phyloP scores from a whole-genome alignment of 257 asterid genomes.

The Nicotiana paniculata region DNA sequence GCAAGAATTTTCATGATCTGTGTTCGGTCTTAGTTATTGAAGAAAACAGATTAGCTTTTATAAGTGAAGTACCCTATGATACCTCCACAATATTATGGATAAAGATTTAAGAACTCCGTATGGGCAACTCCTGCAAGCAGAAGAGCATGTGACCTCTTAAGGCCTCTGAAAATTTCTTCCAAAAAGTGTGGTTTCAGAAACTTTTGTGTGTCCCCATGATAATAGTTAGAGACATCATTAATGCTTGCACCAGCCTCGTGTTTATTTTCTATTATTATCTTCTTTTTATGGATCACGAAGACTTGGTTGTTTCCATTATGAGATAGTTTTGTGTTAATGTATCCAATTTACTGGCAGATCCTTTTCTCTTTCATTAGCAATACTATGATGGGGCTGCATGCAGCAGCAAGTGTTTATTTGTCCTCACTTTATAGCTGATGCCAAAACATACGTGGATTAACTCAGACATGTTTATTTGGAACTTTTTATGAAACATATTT shows the following conservation, averaged over 20 bases:
- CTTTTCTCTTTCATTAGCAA: not conserved
- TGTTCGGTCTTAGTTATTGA: not conserved
- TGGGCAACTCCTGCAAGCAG: not conserved
- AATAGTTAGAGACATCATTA: not conserved
- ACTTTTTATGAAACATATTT: not conserved
- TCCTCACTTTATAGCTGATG: not conserved
- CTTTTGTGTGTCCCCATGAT: not conserved
- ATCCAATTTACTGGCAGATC: not conserved
- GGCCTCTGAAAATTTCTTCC: not conserved
- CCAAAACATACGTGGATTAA: not conserved
- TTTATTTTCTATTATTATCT: conserved; percentile 1
- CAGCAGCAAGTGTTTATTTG: not conserved
- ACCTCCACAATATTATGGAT: not conserved
- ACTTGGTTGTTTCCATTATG: not conserved
- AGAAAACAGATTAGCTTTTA: not conserved
- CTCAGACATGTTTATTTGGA: not conserved
- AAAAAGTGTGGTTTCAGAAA: not conserved
- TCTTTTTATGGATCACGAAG: not conserved
- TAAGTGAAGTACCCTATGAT: not conserved
- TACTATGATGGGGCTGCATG: not conserved
- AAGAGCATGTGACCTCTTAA: not conserved
- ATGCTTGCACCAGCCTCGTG: not conserved
- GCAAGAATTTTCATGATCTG: not conserved
- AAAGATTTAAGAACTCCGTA: not conserved
- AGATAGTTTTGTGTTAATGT: not conserved